These are phyloP conservation scores for Geotrichum australiense DNA, from an alignment of 1,139 yeast species.

Conservation along the genomic window DNA sequence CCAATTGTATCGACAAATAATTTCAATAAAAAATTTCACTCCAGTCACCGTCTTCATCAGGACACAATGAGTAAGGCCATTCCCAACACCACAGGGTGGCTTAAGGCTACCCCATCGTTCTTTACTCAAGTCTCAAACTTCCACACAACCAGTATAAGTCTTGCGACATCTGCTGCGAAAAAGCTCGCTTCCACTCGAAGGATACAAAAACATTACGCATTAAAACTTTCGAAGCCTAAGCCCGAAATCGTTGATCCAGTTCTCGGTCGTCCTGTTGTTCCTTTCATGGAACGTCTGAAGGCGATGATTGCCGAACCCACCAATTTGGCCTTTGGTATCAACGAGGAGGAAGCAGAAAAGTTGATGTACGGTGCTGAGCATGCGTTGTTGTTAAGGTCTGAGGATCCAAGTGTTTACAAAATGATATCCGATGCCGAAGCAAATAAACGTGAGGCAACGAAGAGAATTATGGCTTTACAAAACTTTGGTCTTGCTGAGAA, in stretches of 20 bases:
- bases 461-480: conserved; percentile 65
- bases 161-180: conserved; percentile 12
- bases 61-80: conserved; percentile 4
- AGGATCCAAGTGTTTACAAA: neutral
- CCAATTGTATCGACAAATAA: too few species aligned
- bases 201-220: conserved; percentile 32
- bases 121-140: neutral
- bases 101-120: neutral
- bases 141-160: conserved; percentile 1
- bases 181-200: conserved; percentile 24
- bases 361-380: conserved; percentile 72
- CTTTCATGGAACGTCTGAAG: conserved; percentile 62
- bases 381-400: conserved; percentile 43
- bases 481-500: conserved; percentile 60
- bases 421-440: conserved; percentile 37
- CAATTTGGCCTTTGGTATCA: conserved; percentile 38
- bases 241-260: conserved; percentile 60
- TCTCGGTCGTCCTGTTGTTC: conserved; percentile 58
- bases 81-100: conserved; percentile 2
- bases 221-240: conserved; percentile 29
- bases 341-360: conserved; percentile 57
- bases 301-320: conserved; percentile 61
- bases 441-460: conserved; percentile 59
- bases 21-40: too few species aligned
- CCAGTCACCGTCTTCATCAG: too few species aligned